Conservation (phyloP, 345 rosid genomes). For the Lumnitzera littorea region DNA sequence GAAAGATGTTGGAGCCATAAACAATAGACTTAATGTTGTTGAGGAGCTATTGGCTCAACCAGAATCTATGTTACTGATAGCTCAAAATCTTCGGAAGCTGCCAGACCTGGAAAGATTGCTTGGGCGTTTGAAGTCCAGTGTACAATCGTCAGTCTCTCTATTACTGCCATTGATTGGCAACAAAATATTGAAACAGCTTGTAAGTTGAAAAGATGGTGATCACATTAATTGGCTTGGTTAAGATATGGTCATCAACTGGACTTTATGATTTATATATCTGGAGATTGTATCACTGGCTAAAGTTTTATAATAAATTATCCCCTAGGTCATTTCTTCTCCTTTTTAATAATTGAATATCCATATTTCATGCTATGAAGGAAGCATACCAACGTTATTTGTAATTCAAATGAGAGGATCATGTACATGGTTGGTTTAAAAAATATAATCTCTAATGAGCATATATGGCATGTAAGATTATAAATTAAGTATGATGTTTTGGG, state of each 20-base stretch:
- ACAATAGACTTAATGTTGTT: constrained; percentile 66
- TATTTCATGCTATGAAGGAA: not conserved
- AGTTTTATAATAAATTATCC: no score
- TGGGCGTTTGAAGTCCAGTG: constrained; percentile 68
- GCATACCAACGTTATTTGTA: not conserved
- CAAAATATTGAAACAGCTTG: constrained; percentile 61
- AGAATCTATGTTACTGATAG: constrained; percentile 38
- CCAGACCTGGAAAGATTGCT: constrained; percentile 88
- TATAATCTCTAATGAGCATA: no score
- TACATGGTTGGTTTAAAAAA: not conserved
- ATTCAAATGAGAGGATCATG: not conserved
- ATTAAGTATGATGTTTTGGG: no score
- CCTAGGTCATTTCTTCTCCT: not conserved
- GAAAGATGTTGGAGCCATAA: constrained; percentile 62
- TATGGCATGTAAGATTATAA: no score
- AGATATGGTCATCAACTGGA: no score
- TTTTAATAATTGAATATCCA: not conserved
- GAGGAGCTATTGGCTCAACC: constrained; percentile 45
- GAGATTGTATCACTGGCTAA: no score
- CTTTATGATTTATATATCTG: no score
- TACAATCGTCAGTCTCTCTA: constrained; percentile 57
- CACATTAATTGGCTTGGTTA: no score
- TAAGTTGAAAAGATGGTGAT: constrained; percentile 18
- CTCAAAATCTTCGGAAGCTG: constrained; percentile 60
- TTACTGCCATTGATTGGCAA: constrained; percentile 63